Conservation (phyloP, 2,329 filamentous ascomycete genomes). For the Cladosporium sp. region DNA sequence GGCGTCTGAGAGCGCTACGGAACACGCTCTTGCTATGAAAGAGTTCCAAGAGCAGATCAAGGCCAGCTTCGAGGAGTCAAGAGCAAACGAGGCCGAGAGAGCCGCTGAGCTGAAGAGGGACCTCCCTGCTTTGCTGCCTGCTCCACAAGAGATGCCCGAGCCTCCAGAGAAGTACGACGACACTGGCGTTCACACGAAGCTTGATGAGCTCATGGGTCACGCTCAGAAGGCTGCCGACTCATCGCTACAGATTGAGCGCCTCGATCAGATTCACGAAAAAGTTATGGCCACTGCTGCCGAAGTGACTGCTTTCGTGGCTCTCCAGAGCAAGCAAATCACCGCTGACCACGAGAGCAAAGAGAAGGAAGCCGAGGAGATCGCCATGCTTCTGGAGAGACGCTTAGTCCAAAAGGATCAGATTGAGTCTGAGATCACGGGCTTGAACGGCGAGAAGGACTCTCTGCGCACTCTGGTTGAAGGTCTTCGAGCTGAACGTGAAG, state of each 20-base stretch:
- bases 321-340: conserved; percentile 68
- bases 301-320: conserved; percentile 74
- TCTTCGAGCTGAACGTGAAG: conserved; percentile 67
- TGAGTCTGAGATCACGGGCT: conserved; percentile 41
- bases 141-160: conserved; percentile 30
- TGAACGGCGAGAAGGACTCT: conserved; percentile 44
- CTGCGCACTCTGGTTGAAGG: conserved; percentile 50
- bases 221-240: conserved; percentile 63
- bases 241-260: conserved; percentile 68
- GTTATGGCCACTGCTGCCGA: conserved; percentile 80
- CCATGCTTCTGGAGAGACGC: conserved; percentile 73
- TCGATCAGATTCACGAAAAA: conserved; percentile 85
- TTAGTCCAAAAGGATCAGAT: conserved; percentile 60
- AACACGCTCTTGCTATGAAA: conserved; percentile 39
- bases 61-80: conserved; percentile 40
- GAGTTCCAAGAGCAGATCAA: conserved; percentile 40
- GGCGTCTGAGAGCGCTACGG: conserved; percentile 31
- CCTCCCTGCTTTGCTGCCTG: conserved; percentile 42
- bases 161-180: conserved; percentile 56
- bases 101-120: conserved; percentile 40
- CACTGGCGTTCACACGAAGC: conserved; percentile 39
- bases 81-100: conserved; percentile 35
- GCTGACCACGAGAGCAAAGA: conserved; percentile 76
- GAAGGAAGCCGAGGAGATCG: conserved; percentile 73
- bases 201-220: conserved; percentile 55